Evolutionary conservation across 148 eudicot species (phyloP), one percentile per base, ranked within the genome.

Genomic region (Rhododendron ovatum): DNA sequence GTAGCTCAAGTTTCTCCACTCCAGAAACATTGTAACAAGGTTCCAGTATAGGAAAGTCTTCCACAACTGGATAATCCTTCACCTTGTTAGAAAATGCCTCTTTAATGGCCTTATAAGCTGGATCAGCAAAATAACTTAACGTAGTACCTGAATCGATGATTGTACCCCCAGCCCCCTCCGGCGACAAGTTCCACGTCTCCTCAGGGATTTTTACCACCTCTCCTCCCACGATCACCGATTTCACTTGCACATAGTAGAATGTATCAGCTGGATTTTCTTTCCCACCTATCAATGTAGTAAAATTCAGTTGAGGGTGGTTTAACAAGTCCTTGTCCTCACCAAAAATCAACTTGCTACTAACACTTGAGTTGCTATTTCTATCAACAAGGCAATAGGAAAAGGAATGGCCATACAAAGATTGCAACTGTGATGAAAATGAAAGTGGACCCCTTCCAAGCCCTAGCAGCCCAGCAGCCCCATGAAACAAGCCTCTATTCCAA

Each of bases 61-160:
- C 78, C 20, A 95, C 92, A 61, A 91, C 9, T 2, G 93, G 90
- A 81, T 94, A 94, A 1, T 84, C 83, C 28, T 88, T 92, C 51
- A 95, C 88, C 85, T 89, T 93, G 85, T 83, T 86, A 80, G 88
- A 84, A 61, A 97, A 97, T 5, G 96, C 93, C 5, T 89, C 92
- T 87, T 92, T 97, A 18, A 97, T 95, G 30, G 87, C 78, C 85
- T 90, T 87, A 45, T 91, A 94, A 82, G 98, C 99, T 0, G 99
- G 98, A 4, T 91, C 93, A 2, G 89, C 88, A 74, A 97, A 97
- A 53, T 97, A 97, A 84, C 95, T 95, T 3, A 97, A 88, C 2
- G 98, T 97, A 3, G 99, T 94, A 4, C 99, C 99, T 7, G 99
- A 97, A 88, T 97, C 99, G 3, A 97, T 81, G n/a, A 97, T 97